Evolutionary conservation across 1,139 yeast genomes (phyloP).

Genomic region (Pichia sp.): DNA sequence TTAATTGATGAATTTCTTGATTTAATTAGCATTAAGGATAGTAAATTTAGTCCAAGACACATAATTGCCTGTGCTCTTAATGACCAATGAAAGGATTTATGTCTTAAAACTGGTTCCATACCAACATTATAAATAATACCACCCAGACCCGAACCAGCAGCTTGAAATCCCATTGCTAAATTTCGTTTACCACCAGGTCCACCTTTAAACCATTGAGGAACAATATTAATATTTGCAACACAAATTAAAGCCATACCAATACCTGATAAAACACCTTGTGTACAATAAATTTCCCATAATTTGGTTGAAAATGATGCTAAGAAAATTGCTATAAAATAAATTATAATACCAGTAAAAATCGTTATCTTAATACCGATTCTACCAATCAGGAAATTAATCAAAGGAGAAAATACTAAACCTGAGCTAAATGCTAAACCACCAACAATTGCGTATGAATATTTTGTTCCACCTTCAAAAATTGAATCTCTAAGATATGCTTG

Average conservation of each 20-base stretch:
- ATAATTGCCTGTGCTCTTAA: constrained; percentile 47
- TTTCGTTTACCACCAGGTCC: constrained; percentile 42
- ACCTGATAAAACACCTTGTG: constrained; percentile 57
- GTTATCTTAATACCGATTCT: constrained; percentile 37
- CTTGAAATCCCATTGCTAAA: constrained; percentile 56
- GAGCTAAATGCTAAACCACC: constrained; percentile 51
- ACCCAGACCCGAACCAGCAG: constrained; percentile 62
- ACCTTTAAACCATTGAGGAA: constrained; percentile 56
- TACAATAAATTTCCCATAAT: constrained; percentile 45
- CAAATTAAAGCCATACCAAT: constrained; percentile 45
- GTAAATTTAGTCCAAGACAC: constrained; percentile 37
- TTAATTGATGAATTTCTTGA: constrained; percentile 29
- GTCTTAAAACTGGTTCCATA: constrained; percentile 41
- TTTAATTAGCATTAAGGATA: constrained; percentile 27
- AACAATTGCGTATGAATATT: constrained; percentile 51
- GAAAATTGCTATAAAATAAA: constrained; percentile 46
- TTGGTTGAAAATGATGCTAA: constrained; percentile 49
- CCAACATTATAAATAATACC: constrained; percentile 52
- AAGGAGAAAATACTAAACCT: constrained; percentile 42
- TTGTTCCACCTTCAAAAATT: constrained; percentile 43
- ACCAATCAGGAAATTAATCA: constrained; percentile 40
- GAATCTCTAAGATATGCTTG: constrained; percentile 40
- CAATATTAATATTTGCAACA: constrained; percentile 46
- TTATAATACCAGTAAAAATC: constrained; percentile 36
- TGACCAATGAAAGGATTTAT: constrained; percentile 55